These are phyloP conservation scores for Citeromyces matritensis DNA, from an alignment of 805 yeast species.

Conservation along the genomic window DNA sequence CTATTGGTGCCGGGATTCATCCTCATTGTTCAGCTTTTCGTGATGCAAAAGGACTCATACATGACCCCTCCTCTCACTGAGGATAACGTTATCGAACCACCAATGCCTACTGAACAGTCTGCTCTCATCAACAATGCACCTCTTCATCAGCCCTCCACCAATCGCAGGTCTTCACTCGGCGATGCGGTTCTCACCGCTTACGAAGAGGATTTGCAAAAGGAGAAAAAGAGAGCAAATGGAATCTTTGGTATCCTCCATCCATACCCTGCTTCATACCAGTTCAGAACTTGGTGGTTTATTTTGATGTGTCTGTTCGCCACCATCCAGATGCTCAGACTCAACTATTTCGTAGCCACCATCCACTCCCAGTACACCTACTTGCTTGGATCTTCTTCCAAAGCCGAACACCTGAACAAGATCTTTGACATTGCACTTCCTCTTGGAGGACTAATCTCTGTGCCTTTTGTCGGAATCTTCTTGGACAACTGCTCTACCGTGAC, in stretches of 20 bases:
- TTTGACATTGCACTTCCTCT: slow-evolving; percentile 40
- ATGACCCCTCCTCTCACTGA: slow-evolving; percentile 19
- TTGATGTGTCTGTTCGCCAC: slow-evolving; percentile 35
- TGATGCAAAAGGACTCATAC: slow-evolving; percentile 38
- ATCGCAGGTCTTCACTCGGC: slow-evolving; percentile 22
- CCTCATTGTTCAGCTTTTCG: slow-evolving; percentile 22
- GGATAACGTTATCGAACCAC: neutral
- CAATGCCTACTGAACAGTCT: slow-evolving; percentile 5
- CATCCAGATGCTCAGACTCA: slow-evolving; percentile 39
- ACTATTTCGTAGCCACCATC: slow-evolving; percentile 44
- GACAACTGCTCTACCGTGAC: slow-evolving; percentile 30
- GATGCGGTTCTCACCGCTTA: slow-evolving; percentile 40
- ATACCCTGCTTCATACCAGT: slow-evolving; percentile 28
- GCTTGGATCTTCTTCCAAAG: slow-evolving; percentile 19
- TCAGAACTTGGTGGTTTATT: slow-evolving; percentile 35
- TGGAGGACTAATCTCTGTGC: slow-evolving; percentile 40
- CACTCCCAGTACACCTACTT: slow-evolving; percentile 36
- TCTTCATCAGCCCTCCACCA: neutral
- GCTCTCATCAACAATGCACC: slow-evolving; percentile 3
- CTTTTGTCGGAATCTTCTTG: slow-evolving; percentile 34
- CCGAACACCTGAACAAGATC: slow-evolving; percentile 25
- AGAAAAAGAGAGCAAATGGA: slow-evolving; percentile 22
- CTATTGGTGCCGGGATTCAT: slow-evolving; percentile 34
- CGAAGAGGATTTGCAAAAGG: slow-evolving; percentile 27
- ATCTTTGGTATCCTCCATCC: slow-evolving; percentile 42